phyloP scores from a whole-genome alignment of 1,139 yeast genomes.

The Candida sp. region DNA sequence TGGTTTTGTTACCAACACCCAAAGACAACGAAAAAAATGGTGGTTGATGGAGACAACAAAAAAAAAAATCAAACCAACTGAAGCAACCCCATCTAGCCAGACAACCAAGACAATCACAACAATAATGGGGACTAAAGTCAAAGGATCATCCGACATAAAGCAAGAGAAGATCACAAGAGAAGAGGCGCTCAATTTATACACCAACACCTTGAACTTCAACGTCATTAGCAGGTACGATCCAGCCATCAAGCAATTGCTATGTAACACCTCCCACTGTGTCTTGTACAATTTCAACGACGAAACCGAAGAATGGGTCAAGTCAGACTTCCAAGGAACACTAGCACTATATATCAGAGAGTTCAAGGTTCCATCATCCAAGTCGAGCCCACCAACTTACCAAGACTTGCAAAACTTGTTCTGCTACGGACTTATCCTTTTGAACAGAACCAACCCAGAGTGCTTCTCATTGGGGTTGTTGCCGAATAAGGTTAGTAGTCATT shows the following conservation, averaged over 20 bases:
- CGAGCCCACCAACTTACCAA: conserved; percentile 27
- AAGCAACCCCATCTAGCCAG: neutral
- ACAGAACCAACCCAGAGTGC: conserved; percentile 76
- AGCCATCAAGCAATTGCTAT: conserved; percentile 69
- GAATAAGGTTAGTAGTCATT: conserved; percentile 48
- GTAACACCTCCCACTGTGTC: conserved; percentile 81
- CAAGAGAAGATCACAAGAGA: conserved; percentile 26
- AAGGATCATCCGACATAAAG: conserved; percentile 2
- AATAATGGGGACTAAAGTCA: conserved; percentile 8
- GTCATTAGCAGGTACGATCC: conserved; percentile 90
- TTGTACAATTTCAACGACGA: conserved; percentile 71
- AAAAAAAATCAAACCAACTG: too few relatives aligned
- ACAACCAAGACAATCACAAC: neutral
- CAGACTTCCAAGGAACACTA: conserved; percentile 81
- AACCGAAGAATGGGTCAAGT: conserved; percentile 78
- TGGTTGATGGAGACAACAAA: too few relatives aligned
- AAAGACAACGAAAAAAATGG: too few relatives aligned
- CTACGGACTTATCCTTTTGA: conserved; percentile 79
- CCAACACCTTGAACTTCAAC: conserved; percentile 75
- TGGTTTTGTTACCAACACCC: too few relatives aligned
- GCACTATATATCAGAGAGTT: conserved; percentile 76
- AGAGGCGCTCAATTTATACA: conserved; percentile 59
- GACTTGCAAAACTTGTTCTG: conserved; percentile 61
- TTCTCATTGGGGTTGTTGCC: conserved; percentile 82
- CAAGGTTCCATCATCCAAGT: conserved; percentile 31